Conservation (phyloP, 2,329 filamentous ascomycete species). For the Fusarium sp. region DNA sequence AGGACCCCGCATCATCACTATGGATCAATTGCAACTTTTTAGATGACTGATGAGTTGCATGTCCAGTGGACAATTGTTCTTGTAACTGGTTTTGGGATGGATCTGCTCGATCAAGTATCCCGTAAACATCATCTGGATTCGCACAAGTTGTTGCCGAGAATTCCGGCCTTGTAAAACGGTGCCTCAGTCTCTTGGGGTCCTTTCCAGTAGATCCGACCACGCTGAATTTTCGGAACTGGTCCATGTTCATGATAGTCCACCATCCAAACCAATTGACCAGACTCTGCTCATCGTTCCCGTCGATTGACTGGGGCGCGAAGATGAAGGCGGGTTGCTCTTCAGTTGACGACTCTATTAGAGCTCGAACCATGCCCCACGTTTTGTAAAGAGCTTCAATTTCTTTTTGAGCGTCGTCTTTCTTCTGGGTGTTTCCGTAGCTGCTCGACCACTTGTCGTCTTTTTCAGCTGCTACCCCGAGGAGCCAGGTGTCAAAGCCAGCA, state of each 20-base stretch:
- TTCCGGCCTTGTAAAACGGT: slow-evolving; percentile 44
- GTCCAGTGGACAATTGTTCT: slow-evolving; percentile 1
- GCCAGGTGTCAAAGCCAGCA: slow-evolving; percentile 51
- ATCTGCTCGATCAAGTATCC: slow-evolving; percentile 15
- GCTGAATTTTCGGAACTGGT: slow-evolving; percentile 68
- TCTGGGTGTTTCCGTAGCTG: neutral
- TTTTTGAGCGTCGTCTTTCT: neutral
- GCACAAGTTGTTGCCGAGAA: slow-evolving; percentile 56
- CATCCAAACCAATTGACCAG: slow-evolving; percentile 75
- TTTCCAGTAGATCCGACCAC: slow-evolving; percentile 65
- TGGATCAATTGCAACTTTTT: slow-evolving; percentile 13
- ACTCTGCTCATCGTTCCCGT: slow-evolving; percentile 73
- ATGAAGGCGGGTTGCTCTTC: slow-evolving; percentile 55
- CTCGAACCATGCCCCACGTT: slow-evolving; percentile 38
- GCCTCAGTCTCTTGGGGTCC: slow-evolving; percentile 43
- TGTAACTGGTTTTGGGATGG: neutral
- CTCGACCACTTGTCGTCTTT: slow-evolving; percentile 22
- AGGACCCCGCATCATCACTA: slow-evolving; percentile 18
- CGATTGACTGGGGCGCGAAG: slow-evolving; percentile 64
- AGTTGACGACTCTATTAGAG: slow-evolving; percentile 35
- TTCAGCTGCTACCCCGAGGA: slow-evolving; percentile 49
- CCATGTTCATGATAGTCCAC: slow-evolving; percentile 67
- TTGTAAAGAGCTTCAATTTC: slow-evolving; percentile 46
- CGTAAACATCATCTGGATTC: slow-evolving; percentile 55
- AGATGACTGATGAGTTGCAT: neutral